phyloP scores from a whole-genome alignment of 345 rosid species.

The Rhodamnia rubescens region DNA sequence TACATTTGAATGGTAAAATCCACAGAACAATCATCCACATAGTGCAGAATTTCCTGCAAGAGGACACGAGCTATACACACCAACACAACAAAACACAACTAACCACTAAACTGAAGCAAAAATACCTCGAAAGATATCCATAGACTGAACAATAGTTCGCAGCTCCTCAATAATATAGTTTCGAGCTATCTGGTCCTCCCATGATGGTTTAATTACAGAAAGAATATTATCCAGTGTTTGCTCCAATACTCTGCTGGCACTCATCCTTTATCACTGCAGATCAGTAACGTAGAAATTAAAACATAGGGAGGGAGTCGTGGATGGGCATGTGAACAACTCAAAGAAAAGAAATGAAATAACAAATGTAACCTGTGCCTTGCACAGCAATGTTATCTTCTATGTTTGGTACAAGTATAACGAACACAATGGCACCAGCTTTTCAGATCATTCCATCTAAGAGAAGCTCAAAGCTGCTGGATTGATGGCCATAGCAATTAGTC shows the following conservation, averaged over 20 bases:
- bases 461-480: not conserved
- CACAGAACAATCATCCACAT: not conserved
- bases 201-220: not conserved
- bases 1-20: not conserved
- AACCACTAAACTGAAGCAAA: not conserved
- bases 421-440: not conserved
- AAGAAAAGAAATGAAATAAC: not conserved
- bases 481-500: not conserved
- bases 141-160: not conserved
- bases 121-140: not conserved
- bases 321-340: not conserved
- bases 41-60: not conserved
- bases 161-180: not conserved
- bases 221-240: not conserved
- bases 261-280: not conserved
- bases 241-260: not conserved
- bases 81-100: not conserved
- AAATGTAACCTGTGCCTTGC: not conserved
- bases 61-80: not conserved
- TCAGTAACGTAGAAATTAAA: not conserved
- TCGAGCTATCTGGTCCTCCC: not conserved
- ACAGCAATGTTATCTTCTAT: not conserved
- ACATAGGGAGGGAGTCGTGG: not conserved
- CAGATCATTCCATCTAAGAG: not conserved
- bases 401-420: not conserved